These are phyloP conservation scores for Dimocarpus longan DNA, from an alignment of 345 rosid genomes.

Conservation along the genomic window DNA sequence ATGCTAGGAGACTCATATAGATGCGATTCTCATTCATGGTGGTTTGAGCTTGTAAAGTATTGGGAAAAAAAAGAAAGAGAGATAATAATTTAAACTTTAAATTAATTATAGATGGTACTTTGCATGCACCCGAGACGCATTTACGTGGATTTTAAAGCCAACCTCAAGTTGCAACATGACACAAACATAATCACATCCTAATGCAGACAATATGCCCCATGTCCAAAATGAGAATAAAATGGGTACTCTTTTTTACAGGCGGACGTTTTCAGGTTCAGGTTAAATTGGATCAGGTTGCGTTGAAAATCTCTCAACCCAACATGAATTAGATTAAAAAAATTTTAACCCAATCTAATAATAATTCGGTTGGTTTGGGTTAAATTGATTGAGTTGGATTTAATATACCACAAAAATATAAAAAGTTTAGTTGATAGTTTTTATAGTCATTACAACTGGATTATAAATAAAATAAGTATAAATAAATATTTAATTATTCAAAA, in stretches of 20 bases:
- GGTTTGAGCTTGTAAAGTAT: constrained; percentile 33
- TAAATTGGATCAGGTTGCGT: too few species aligned
- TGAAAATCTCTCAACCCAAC: too few species aligned
- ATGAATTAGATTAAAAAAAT: too few species aligned
- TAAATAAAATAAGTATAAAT: too few species aligned
- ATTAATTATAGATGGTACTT: constrained; percentile 27
- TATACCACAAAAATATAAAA: too few species aligned
- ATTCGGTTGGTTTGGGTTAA: too few species aligned
- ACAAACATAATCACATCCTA: not conserved
- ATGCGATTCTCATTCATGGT: constrained; percentile 20
- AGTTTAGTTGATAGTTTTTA: too few species aligned
- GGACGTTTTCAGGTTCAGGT: too few species aligned
- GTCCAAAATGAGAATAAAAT: constrained; percentile 3
- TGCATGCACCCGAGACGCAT: constrained; percentile 57
- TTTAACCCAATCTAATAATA: too few species aligned
- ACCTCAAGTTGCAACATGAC: constrained; percentile 6
- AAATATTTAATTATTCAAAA: too few species aligned
- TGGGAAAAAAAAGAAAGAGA: constrained; percentile 29
- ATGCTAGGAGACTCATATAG: not conserved
- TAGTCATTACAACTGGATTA: too few species aligned
- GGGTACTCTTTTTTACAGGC: not conserved
- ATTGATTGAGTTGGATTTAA: too few species aligned
- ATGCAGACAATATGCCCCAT: constrained; percentile 13
- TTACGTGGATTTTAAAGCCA: constrained; percentile 39
- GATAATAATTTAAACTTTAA: not conserved